A percentile compares a stretch with the other conserved stretches of the same genome.
These are phyloP conservation scores for Pinus tabuliformis DNA, from an alignment of 75 land plant species.

Conservation along the genomic window DNA sequence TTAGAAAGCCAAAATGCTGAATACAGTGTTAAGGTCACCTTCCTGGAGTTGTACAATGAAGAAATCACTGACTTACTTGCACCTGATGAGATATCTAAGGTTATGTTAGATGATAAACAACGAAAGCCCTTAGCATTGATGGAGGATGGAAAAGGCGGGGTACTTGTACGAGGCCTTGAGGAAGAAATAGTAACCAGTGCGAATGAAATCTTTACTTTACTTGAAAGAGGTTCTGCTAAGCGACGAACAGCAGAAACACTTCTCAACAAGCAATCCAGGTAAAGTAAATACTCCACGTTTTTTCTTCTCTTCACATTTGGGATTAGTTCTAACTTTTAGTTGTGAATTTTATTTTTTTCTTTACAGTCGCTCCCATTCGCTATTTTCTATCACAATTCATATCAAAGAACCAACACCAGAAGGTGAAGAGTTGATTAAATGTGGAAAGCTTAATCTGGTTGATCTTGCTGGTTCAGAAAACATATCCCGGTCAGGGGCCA, in stretches of 20 bases:
- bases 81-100: constrained; percentile 70
- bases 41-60: constrained; percentile 81
- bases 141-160: constrained; percentile 96
- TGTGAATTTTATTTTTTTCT: constrained; percentile 4
- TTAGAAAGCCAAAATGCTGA: constrained; percentile 81
- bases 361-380: constrained; percentile 96
- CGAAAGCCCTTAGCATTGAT: constrained; percentile 69
- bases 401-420: constrained; percentile 98
- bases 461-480: constrained; percentile 98
- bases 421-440: constrained; percentile 97
- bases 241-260: constrained; percentile 89
- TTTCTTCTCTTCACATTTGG: background rate
- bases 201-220: constrained; percentile 68
- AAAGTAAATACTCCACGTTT: background rate
- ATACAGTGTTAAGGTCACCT: constrained; percentile 86
- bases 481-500: constrained; percentile 95
- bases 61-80: constrained; percentile 88
- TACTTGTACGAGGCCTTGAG: constrained; percentile 83
- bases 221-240: constrained; percentile 86
- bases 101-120: constrained; percentile 52
- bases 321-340: background rate
- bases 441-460: constrained; percentile 95
- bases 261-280: constrained; percentile 91
- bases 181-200: constrained; percentile 88
- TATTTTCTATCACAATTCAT: constrained; percentile 95